phyloP scores from a whole-genome alignment of 1,139 yeast species.

The Protomyces macrosporus region DNA sequence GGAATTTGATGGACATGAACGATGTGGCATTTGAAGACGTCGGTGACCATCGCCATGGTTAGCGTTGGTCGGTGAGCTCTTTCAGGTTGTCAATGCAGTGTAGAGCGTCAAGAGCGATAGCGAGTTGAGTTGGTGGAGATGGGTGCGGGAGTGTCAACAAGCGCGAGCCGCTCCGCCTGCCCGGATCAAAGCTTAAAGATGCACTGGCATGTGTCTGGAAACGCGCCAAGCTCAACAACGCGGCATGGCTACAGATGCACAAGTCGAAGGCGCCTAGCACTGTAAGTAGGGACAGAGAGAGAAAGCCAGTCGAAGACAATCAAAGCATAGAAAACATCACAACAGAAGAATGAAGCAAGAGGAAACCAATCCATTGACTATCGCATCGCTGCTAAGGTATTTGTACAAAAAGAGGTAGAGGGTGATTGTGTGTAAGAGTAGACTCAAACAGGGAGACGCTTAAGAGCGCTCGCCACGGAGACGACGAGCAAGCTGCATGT shows the following conservation, averaged over 20 bases:
- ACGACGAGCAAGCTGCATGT: constrained; percentile 98
- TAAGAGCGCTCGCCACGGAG: constrained; percentile 69
- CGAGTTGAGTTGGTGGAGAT: too few relatives aligned
- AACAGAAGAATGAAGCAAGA: not conserved
- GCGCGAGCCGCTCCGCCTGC: too few relatives aligned
- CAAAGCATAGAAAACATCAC: not conserved
- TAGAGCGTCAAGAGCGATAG: too few relatives aligned
- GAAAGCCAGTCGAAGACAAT: not conserved
- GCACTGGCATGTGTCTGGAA: too few relatives aligned
- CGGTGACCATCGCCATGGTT: not conserved
- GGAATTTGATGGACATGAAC: constrained; percentile 38
- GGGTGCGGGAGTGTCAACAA: too few relatives aligned
- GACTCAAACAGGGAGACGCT: not conserved
- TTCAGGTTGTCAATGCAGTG: too few relatives aligned
- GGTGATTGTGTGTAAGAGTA: not conserved
- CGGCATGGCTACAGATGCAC: too few relatives aligned
- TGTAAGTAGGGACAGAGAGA: not conserved
- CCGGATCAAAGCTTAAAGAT: too few relatives aligned
- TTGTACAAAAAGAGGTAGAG: not conserved
- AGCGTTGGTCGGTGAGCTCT: too few relatives aligned
- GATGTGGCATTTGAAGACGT: constrained; percentile 10
- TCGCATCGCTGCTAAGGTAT: not conserved
- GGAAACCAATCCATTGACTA: constrained; percentile 1
- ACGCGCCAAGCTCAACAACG: too few relatives aligned
- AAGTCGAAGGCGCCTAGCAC: too few relatives aligned